phyloP scores from a whole-genome alignment of 176 grass and related monocot species.

The Oryza officinalis region DNA sequence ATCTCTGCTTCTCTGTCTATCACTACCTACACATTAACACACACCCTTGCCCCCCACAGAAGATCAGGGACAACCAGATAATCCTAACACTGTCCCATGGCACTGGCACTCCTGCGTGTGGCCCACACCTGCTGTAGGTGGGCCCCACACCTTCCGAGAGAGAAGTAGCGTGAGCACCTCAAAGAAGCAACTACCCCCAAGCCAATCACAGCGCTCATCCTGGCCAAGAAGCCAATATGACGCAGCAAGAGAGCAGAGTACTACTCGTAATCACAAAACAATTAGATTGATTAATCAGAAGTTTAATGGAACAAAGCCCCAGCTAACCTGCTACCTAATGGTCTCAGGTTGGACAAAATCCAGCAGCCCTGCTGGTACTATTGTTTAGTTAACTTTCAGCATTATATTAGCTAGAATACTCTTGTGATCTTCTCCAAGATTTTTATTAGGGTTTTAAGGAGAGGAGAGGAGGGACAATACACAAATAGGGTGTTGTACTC shows the following conservation, averaged over 20 bases:
- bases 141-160: background rate
- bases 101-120: constrained; percentile 25
- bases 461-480: background rate
- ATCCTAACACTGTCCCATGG: constrained; percentile 6
- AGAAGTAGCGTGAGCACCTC: constrained; percentile 44
- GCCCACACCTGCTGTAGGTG: constrained; percentile 27
- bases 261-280: background rate
- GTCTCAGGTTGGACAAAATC: background rate
- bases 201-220: constrained; percentile 37
- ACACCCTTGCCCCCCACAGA: background rate
- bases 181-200: constrained; percentile 39
- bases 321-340: background rate
- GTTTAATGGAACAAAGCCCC: background rate
- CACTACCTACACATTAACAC: too few relatives aligned
- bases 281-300: constrained; percentile 6
- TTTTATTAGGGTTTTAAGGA: background rate
- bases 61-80: constrained; percentile 38
- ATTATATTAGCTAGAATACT: background rate
- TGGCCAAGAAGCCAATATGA: background rate
- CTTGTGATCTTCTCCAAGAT: background rate
- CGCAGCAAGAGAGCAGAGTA: background rate
- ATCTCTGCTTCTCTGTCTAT: too few relatives aligned
- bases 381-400: background rate
- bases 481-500: background rate
- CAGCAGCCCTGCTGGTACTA: background rate